Conservation (phyloP, 2,329 filamentous ascomycete species). For the Amauroascus niger region DNA sequence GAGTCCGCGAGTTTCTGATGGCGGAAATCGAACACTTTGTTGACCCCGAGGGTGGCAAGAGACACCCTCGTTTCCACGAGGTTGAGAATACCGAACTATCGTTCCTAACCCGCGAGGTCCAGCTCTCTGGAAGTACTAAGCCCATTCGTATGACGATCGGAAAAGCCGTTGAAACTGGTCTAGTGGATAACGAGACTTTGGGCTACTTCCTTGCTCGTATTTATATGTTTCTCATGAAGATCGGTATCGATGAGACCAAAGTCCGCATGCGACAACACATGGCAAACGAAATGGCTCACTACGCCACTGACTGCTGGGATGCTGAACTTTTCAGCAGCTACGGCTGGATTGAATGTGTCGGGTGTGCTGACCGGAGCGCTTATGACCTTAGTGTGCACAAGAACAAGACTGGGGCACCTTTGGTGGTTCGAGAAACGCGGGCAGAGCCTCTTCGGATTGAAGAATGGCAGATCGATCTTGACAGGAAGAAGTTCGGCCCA, state of each 20-base stretch:
- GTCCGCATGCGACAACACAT: constrained; percentile 97
- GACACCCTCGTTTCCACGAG: constrained; percentile 77
- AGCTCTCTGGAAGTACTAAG: constrained; percentile 74
- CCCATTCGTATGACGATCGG: constrained; percentile 67
- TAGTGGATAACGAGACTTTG: constrained; percentile 94
- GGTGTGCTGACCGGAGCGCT: constrained; percentile 88
- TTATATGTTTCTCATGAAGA: constrained; percentile 75
- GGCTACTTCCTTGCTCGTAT: constrained; percentile 96
- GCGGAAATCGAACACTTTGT: constrained; percentile 98
- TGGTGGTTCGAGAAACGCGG: constrained; percentile 74
- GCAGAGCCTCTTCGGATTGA: constrained; percentile 69
- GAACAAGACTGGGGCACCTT: constrained; percentile 79
- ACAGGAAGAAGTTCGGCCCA: constrained; percentile 94
- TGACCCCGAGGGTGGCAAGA: constrained; percentile 88
- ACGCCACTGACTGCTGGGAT: constrained; percentile 96
- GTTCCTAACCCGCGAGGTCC: constrained; percentile 73
- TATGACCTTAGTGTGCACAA: constrained; percentile 89
- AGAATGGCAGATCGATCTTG: constrained; percentile 77
- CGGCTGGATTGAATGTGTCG: constrained; percentile 97
- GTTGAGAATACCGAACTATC: constrained; percentile 75
- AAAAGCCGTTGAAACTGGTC: constrained; percentile 67
- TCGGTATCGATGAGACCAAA: constrained; percentile 79
- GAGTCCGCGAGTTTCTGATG: constrained; percentile 97
- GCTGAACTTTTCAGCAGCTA: constrained; percentile 84
- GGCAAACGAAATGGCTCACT: constrained; percentile 83